Base-by-base conservation (phyloP, 225 moss, liverwort and hornwort species). In the Anthoceros angustus region DNA sequence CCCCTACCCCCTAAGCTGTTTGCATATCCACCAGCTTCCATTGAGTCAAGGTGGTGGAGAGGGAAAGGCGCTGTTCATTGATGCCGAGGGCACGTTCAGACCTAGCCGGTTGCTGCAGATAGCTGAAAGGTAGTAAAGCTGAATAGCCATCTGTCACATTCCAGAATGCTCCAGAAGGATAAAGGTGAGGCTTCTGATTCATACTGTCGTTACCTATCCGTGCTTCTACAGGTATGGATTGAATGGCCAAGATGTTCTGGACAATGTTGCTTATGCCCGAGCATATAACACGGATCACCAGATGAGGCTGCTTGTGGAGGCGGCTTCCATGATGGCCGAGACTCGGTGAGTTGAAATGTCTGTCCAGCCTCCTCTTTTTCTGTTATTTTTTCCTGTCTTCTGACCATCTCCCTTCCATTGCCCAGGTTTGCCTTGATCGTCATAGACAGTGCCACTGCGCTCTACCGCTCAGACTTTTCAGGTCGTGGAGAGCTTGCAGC, bases 261-360 rank as follows among this genome's bases (percentile, higher is more conserved):
- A 98, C 63, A 98, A 98, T 40, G 87, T 98, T 49, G 95, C 95
- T 0, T 98, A 92, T 41, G 95, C 95, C 10, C 75, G 95, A 40
- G 91, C 92, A 0, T 92, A 92, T 62, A 98, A 98, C 64, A 92
- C 91, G 0, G 95, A 98, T 40, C 95, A 98, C 75, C 95, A 98
- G 70, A 83, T 83, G 7, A 91, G 84, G 70, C 73, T 98, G 12
- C 70, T 98, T 16, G 67, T 83, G 15, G 88, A 98, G 71, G 95
- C 95, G 0, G 91, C 92, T 2, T 87, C 85, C 8, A 98, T 98
- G 88, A 92, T 98, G 88, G 85, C 86, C 5, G 91, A 91, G 64
- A 82, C 91, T 0, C 79, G 78, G 78, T 79, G 12, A 63, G 23
- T 24, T 10, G 6, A 21, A 55, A 15, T 5, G 50, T 55, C 32